These are phyloP conservation scores for Trifolium fragiferum DNA, from an alignment of 306 rosid species.

Conservation along the genomic window DNA sequence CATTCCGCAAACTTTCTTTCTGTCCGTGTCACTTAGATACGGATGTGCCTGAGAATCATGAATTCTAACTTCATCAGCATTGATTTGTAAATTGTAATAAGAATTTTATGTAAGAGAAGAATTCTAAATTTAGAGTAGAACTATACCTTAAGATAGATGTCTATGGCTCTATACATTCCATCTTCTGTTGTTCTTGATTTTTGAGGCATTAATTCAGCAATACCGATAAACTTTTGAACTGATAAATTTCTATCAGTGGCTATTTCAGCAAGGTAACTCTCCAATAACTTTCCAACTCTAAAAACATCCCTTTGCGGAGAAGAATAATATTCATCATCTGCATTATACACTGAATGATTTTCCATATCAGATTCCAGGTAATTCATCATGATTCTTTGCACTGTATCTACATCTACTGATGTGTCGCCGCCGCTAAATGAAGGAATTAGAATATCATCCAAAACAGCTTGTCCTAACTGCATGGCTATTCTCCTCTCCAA, in stretches of 20 bases:
- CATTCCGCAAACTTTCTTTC: conserved; percentile 86
- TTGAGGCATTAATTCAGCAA: conserved; percentile 85
- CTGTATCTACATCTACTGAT: conserved; percentile 78
- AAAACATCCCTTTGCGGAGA: conserved; percentile 59
- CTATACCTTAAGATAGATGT: conserved; percentile 85
- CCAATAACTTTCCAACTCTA: conserved; percentile 75
- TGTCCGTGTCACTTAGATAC: conserved; percentile 75
- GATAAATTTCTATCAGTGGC: conserved; percentile 73
- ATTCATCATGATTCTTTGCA: conserved; percentile 67
- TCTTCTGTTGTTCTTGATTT: conserved; percentile 75
- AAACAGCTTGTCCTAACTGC: conserved; percentile 77
- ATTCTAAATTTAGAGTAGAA: conserved; percentile 10
- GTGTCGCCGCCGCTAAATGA: conserved; percentile 76
- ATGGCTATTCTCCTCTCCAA: conserved; percentile 83
- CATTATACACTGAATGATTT: conserved; percentile 40
- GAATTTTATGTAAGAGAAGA: background rate
- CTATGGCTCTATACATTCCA: conserved; percentile 89
- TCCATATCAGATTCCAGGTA: conserved; percentile 59
- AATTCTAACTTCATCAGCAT: conserved; percentile 28
- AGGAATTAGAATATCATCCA: conserved; percentile 89
- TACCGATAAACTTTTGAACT: conserved; percentile 61
- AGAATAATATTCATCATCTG: conserved; percentile 61
- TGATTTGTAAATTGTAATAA: background rate
- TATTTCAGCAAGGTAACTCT: conserved; percentile 82
- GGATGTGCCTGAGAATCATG: conserved; percentile 76